Percentiles rank a stretch among this genome's conserved stretches.
Evolutionary conservation across 1,284 basidiomycete genomes (phyloP).

Genomic region (Ustilago bromivora): DNA sequence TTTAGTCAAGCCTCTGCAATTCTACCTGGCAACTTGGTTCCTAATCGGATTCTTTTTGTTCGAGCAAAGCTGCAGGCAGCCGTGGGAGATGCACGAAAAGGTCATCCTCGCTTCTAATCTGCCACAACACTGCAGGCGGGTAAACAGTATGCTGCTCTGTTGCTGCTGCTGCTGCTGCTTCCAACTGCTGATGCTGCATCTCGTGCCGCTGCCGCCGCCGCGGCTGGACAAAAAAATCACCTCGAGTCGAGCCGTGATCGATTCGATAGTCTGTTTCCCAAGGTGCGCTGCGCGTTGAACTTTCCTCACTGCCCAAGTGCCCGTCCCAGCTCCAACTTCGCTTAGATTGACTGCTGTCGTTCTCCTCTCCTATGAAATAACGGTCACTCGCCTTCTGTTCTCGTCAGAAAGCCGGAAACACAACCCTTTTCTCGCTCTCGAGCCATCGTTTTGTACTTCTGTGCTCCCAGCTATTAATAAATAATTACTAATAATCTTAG

Average conservation of each 20-base stretch:
- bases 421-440: slow-evolving; percentile 10
- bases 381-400: neutral
- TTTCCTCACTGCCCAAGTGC: neutral
- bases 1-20: slow-evolving; percentile 3
- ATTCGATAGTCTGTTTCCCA: neutral
- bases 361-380: no score
- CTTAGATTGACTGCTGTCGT: neutral
- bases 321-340: neutral
- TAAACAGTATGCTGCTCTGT: slow-evolving; percentile 5
- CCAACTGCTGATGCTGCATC: neutral
- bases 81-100: slow-evolving; percentile 6
- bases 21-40: neutral
- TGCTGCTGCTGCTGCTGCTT: neutral
- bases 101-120: slow-evolving; percentile 15
- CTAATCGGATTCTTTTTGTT: slow-evolving; percentile 10
- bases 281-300: neutral
- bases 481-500: no score
- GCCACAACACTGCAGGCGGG: slow-evolving; percentile 5
- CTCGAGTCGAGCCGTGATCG: neutral
- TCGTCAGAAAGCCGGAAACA: neutral
- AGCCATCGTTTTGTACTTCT: slow-evolving; percentile 1
- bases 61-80: slow-evolving; percentile 1
- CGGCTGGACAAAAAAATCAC: neutral
- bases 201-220: slow-evolving; percentile 10
- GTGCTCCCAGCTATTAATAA: no score